Evolutionary conservation across 1,284 basidiomycete genomes (phyloP).

Genomic region (Phellopilus nigrolimitatus): DNA sequence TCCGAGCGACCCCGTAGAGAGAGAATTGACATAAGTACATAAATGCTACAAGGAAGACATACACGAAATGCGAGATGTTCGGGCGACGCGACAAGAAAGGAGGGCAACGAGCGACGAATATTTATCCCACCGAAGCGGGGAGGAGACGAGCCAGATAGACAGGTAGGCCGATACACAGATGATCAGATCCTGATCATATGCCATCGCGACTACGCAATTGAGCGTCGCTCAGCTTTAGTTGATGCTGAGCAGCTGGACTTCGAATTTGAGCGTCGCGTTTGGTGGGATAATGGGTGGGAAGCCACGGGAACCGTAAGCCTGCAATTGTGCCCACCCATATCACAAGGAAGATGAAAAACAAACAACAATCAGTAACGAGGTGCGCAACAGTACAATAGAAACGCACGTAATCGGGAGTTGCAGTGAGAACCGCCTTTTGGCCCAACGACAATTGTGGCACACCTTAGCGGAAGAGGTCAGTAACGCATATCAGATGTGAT

Average conservation of each 20-base stretch:
- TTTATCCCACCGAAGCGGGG: background rate
- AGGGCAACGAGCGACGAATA: background rate
- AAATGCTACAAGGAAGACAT: constrained; percentile 9
- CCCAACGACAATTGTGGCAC: constrained; percentile 75
- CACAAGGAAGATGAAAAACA: constrained; percentile 3
- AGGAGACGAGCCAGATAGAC: background rate
- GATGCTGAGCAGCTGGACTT: constrained; percentile 77
- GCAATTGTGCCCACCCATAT: too few species aligned
- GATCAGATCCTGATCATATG: background rate
- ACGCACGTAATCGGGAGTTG: constrained; percentile 66
- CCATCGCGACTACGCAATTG: too few species aligned
- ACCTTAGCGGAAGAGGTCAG: constrained; percentile 37
- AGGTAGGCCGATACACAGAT: background rate
- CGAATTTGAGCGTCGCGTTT: constrained; percentile 72
- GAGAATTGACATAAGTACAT: constrained; percentile 6
- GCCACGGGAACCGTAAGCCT: constrained; percentile 68
- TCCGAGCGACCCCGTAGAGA: background rate
- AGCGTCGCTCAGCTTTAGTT: too few species aligned
- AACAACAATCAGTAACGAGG: constrained; percentile 9
- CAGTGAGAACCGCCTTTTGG: constrained; percentile 68
- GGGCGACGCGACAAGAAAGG: background rate
- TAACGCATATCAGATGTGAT: constrained; percentile 14
- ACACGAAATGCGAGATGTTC: constrained; percentile 3
- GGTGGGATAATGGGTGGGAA: constrained; percentile 82
- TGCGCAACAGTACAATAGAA: constrained; percentile 11